Evolutionary conservation across 768 basidiomycete genomes (phyloP), one percentile per base, ranked within the genome.

Genomic region (Agaricus sinodeliciosus): DNA sequence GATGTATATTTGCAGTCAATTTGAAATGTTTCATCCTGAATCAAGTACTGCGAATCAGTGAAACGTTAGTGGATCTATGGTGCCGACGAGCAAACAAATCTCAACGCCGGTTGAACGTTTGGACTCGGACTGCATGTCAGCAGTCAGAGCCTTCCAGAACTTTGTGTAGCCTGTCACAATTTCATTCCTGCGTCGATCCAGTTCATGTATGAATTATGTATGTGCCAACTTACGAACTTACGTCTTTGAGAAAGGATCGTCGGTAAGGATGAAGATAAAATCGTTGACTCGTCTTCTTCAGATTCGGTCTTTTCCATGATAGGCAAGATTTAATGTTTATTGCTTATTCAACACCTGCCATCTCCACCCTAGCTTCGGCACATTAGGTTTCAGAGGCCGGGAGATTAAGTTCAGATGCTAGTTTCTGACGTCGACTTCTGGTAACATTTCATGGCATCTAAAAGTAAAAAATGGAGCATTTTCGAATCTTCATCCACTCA

Each of bases 331-430:
- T 18, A 42, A 18, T 43, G 43, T 16, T 43, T 34, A 27, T 40
- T 40, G 18, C 42, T n/a, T 35, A 36, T 19, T 35, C 15, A 51
- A 15, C 35, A 37, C n/a, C 31, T 5, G 16, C n/a, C 12, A 35
- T 44, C 11, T 9, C 13, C 18, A 28, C 43, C 22, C 22, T 44
- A 19, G 43, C 41, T 25, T 45, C 50, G 43, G 50, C 34, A 44
- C 26, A 26, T 44, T 15, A 63, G 61, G 68, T 70, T 70, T 60
- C 41, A 60, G 58, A 63, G 51, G 52, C 27, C 25, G 16, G 9
- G 15, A 66, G 67, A 72, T 71, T 64, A 67, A 59, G 71, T 71
- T 72, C 60, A 63, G 67, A 69, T 66, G 39, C 28, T 27, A 36
- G 46, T 35, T n/a, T 49, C 59, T 48, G 60, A 62, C 64, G 53